Evolutionary conservation across 2,329 filamentous ascomycete genomes (phyloP), one percentile per base, ranked within the genome.

Genomic region (Pseudocercospora cruenta): DNA sequence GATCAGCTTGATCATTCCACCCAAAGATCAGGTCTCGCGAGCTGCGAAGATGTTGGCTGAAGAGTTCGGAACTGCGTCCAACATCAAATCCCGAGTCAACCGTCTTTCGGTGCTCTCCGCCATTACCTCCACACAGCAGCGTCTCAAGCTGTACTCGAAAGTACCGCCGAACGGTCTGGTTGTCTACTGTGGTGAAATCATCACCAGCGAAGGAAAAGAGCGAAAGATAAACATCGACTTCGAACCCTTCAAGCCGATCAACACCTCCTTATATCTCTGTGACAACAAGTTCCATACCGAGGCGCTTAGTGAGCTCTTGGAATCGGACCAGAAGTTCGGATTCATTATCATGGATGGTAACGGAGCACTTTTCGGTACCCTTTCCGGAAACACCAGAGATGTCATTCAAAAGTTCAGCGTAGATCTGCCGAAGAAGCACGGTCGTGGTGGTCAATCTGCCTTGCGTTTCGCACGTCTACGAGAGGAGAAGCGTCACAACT

Each of bases 341-440:
- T 99, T 99, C 84, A 99, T 99, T 81, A 90, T 99, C 83, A 99
- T 99, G 95, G 95, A 99, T 79, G 95, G 95, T 84, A 99, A 99
- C 82, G 96, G 95, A 75, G 92, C 95, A 51, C 89, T 99, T 31
- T 99, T 99, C 74, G 95, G 95, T 75, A 99, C 95, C 0, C 86
- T 99, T 49, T 97, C 93, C 76, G 96, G 95, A 74, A 99, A 99
- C 82, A 99, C 95, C 39, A 90, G 95, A 79, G 96, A 99, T 75
- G 87, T 99, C 58, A 87, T 98, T 60, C 95, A 99, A 85, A 99
- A 99, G 83, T 97, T 99, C 84, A 93, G 92, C 21, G 95, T 99
- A 80, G 96, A 99, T 86, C 86, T 99, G 65, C 95, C 95, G 80
- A 99, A 99, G 90, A 99, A 99, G 87, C 95, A 99, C 88, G 95